Conservation (phyloP, 1,139 yeast genomes). For the Debaryomycetaceae sp. region DNA sequence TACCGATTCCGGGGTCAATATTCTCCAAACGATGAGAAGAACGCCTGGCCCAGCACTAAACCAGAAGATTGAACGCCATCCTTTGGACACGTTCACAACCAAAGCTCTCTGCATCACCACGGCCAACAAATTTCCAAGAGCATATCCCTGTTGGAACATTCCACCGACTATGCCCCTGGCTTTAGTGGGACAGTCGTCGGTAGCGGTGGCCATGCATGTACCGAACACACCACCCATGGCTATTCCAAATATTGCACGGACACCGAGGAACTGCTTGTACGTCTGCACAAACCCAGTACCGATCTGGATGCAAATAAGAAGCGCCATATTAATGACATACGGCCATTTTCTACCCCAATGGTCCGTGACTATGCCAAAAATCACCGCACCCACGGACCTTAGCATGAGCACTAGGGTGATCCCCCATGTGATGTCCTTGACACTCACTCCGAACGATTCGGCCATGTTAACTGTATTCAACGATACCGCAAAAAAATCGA, state of each 20-base stretch:
- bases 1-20: constrained; percentile 36
- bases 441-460: constrained; percentile 37
- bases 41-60: constrained; percentile 43
- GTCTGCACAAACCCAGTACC: constrained; percentile 65
- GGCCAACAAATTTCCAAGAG: constrained; percentile 59
- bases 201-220: constrained; percentile 60
- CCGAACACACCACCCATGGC: constrained; percentile 73
- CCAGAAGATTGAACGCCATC: constrained; percentile 43
- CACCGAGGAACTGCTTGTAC: constrained; percentile 56
- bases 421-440: constrained; percentile 64
- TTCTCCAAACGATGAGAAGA: constrained; percentile 34
- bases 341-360: constrained; percentile 68
- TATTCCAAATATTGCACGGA: constrained; percentile 63
- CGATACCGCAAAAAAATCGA: constrained; percentile 66
- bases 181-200: constrained; percentile 63
- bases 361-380: constrained; percentile 63
- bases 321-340: constrained; percentile 44
- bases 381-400: constrained; percentile 63
- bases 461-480: constrained; percentile 54
- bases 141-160: constrained; percentile 68
- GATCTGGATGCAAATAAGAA: constrained; percentile 56
- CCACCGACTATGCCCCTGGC: constrained; percentile 68
- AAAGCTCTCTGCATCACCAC: constrained; percentile 62
- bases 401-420: constrained; percentile 69
- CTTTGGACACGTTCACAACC: constrained; percentile 27